These are phyloP conservation scores for Sanghuangporus sanghuang DNA, from an alignment of 1,284 basidiomycete genomes.

Conservation along the genomic window DNA sequence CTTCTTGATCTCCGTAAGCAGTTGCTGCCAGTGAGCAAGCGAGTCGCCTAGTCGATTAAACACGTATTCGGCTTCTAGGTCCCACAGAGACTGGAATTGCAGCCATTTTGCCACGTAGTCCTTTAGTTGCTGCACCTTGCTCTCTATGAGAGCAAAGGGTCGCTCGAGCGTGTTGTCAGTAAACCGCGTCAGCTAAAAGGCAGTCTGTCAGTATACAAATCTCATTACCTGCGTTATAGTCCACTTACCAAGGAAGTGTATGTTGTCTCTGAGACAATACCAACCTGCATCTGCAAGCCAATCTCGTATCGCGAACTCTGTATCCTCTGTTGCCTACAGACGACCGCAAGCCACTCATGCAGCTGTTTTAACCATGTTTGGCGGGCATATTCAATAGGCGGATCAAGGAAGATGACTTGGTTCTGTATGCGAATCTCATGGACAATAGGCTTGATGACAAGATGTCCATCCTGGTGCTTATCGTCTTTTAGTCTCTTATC, in stretches of 20 bases:
- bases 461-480: constrained; percentile 49
- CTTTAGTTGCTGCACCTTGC: constrained; percentile 81
- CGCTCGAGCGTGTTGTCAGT: constrained; percentile 70
- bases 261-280: constrained; percentile 57
- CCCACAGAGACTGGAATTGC: constrained; percentile 98
- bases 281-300: constrained; percentile 79
- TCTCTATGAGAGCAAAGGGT: constrained; percentile 85
- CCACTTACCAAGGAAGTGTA: constrained; percentile 76
- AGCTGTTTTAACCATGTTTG: constrained; percentile 89
- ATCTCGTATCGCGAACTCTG: constrained; percentile 97
- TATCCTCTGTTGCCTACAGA: constrained; percentile 86
- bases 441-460: constrained; percentile 76
- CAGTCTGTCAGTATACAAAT: not conserved
- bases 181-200: constrained; percentile 67
- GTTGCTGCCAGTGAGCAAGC: constrained; percentile 89
- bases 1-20: constrained; percentile 94
- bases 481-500: constrained; percentile 71
- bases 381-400: constrained; percentile 92
- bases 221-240: not conserved
- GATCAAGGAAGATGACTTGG: constrained; percentile 97
- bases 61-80: constrained; percentile 94
- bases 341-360: constrained; percentile 88
- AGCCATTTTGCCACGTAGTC: constrained; percentile 97
- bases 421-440: constrained; percentile 98
- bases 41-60: constrained; percentile 94